phyloP scores from a whole-genome alignment of 805 yeast species.

The Pichia heedii region DNA sequence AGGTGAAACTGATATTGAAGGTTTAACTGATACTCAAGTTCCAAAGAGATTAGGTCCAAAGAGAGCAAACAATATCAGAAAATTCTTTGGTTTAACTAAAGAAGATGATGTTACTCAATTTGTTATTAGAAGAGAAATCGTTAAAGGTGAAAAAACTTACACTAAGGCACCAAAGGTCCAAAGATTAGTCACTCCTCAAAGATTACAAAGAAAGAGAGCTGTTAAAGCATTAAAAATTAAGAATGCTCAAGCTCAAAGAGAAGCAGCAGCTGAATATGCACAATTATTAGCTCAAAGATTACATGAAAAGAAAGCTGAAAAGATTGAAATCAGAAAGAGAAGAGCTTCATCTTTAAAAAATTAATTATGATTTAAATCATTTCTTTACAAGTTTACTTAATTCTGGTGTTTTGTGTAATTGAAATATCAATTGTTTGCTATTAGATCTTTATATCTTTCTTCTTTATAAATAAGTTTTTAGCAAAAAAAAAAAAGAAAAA shows the following conservation, averaged over 20 bases:
- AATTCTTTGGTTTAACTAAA: slow-evolving; percentile 96
- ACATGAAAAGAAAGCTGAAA: slow-evolving; percentile 96
- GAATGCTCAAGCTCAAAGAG: slow-evolving; percentile 98
- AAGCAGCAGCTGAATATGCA: slow-evolving; percentile 99
- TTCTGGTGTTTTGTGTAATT: neutral
- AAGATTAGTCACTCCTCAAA: slow-evolving; percentile 98
- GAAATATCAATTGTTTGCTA: neutral
- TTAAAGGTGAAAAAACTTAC: slow-evolving; percentile 97
- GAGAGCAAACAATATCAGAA: slow-evolving; percentile 99
- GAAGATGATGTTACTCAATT: slow-evolving; percentile 85
- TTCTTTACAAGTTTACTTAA: neutral
- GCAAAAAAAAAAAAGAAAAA: neutral
- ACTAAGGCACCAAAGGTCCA: slow-evolving; percentile 99
- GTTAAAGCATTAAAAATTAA: slow-evolving; percentile 86
- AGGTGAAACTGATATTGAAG: slow-evolving; percentile 94
- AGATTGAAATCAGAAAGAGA: slow-evolving; percentile 98
- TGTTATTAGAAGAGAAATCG: slow-evolving; percentile 97
- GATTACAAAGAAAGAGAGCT: slow-evolving; percentile 98
- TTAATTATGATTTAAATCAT: slow-evolving; percentile 24
- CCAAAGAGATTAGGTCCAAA: slow-evolving; percentile 99
- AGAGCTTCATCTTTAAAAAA: slow-evolving; percentile 98
- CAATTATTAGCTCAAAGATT: slow-evolving; percentile 97
- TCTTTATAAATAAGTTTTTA: neutral
- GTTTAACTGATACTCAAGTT: slow-evolving; percentile 87
- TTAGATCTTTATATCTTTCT: neutral